Conservation (phyloP, 2,329 filamentous ascomycete species). For the Verticillium klebahnii region DNA sequence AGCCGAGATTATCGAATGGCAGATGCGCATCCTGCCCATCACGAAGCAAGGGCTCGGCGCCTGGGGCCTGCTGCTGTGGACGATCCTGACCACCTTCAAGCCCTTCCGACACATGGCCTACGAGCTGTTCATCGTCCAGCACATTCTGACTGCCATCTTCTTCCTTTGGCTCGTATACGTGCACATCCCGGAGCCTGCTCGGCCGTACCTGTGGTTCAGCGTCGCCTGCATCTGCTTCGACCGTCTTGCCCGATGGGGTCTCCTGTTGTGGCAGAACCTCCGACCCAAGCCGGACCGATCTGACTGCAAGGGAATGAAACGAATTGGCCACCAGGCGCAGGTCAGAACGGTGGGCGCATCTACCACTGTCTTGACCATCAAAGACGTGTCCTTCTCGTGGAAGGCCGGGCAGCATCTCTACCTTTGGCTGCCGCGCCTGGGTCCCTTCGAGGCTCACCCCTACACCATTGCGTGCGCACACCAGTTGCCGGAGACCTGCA, state of each 20-base stretch:
- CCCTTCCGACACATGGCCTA: slow-evolving; percentile 21
- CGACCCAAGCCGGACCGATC: slow-evolving; percentile 34
- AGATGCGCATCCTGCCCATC: slow-evolving; percentile 51
- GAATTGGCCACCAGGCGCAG: slow-evolving; percentile 48
- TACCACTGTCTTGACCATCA: slow-evolving; percentile 55
- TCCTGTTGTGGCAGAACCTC: slow-evolving; percentile 50
- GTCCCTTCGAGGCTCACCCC: slow-evolving; percentile 51
- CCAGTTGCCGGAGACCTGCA: slow-evolving; percentile 42
- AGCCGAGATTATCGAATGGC: slow-evolving; percentile 52
- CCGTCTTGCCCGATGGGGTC: slow-evolving; percentile 42
- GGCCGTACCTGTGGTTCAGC: slow-evolving; percentile 63
- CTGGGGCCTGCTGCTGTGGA: slow-evolving; percentile 20
- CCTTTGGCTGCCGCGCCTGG: slow-evolving; percentile 32
- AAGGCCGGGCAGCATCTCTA: slow-evolving; percentile 19
- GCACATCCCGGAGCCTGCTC: slow-evolving; percentile 56
- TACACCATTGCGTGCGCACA: slow-evolving; percentile 57
- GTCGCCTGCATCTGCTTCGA: slow-evolving; percentile 60
- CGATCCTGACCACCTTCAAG: slow-evolving; percentile 14
- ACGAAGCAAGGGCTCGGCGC: slow-evolving; percentile 18
- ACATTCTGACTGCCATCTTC: slow-evolving; percentile 16
- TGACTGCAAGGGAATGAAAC: slow-evolving; percentile 40
- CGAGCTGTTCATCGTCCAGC: slow-evolving; percentile 22
- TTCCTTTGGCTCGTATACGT: slow-evolving; percentile 59
- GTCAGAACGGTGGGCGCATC: slow-evolving; percentile 43
- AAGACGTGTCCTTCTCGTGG: slow-evolving; percentile 50